Evolutionary conservation across 805 yeast species (phyloP).

Genomic region (Kazachstania africana): DNA sequence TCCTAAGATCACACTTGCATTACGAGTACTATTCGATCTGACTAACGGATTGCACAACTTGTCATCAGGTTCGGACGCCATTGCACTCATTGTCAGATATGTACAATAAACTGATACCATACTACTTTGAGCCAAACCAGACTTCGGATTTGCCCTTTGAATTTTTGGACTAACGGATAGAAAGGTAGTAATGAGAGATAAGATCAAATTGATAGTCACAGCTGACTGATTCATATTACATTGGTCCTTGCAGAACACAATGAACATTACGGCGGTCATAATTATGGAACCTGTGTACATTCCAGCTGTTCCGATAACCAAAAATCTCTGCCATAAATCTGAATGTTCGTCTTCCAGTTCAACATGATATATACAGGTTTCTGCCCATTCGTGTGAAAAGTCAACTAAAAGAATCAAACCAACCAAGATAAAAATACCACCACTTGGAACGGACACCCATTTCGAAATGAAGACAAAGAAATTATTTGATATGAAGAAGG

Average conservation of each 20-base stretch:
- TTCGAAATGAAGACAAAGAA: conserved; percentile 89
- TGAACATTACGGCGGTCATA: conserved; percentile 69
- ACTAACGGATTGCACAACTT: conserved; percentile 82
- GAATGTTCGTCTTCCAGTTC: conserved; percentile 61
- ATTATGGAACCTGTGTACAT: conserved; percentile 71
- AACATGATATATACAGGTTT: conserved; percentile 80
- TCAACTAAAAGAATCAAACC: conserved; percentile 87
- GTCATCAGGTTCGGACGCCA: conserved; percentile 95
- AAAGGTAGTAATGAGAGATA: conserved; percentile 51
- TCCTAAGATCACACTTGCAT: conserved; percentile 76
- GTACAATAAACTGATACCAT: conserved; percentile 94
- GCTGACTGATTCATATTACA: conserved; percentile 88
- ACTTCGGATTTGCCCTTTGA: conserved; percentile 87
- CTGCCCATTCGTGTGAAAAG: conserved; percentile 98
- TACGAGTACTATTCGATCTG: conserved; percentile 81
- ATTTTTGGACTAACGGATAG: conserved; percentile 71
- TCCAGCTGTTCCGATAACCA: conserved; percentile 74
- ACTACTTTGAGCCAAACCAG: conserved; percentile 92
- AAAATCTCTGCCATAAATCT: conserved; percentile 62
- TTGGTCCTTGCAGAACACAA: conserved; percentile 67
- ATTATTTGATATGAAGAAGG: conserved; percentile 75
- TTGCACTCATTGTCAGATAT: conserved; percentile 81
- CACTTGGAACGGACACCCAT: conserved; percentile 72
- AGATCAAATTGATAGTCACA: conserved; percentile 60
- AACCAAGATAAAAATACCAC: conserved; percentile 75